A percentile compares a stretch with the other conserved stretches of the same genome.
Evolutionary conservation across 208 protist genomes (phyloP).

Genomic region (Acanthamoeba polyphaga): DNA sequence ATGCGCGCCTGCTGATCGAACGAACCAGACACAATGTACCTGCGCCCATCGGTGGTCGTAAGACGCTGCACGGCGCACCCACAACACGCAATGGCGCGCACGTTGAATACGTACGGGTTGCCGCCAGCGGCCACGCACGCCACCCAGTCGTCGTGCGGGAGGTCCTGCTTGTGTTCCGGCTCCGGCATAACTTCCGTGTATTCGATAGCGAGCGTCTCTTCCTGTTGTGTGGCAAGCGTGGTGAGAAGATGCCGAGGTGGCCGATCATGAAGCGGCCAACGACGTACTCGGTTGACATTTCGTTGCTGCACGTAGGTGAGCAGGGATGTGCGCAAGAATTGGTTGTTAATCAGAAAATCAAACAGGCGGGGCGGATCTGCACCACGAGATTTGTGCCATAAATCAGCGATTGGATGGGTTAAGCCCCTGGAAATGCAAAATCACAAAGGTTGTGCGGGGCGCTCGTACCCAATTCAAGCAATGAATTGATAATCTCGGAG

Average conservation of each 20-base stretch:
- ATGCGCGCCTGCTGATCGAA: constrained; percentile 17
- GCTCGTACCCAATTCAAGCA: constrained; percentile 10
- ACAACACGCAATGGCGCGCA: too few species aligned
- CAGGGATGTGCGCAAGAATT: constrained; percentile 64
- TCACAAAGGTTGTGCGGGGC: neutral
- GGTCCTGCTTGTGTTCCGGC: constrained; percentile 29
- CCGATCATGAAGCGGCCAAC: too few species aligned
- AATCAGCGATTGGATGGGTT: neutral
- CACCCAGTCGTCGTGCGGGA: constrained; percentile 62
- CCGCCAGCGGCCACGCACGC: constrained; percentile 30
- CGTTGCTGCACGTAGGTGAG: constrained; percentile 48
- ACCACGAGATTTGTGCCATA: neutral
- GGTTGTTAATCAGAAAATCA: constrained; percentile 59
- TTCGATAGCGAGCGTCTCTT: constrained; percentile 34
- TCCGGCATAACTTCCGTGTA: constrained; percentile 28
- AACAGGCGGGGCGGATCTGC: constrained; percentile 14
- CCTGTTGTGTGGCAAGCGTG: neutral
- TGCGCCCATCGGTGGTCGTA: neutral
- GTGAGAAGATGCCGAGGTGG: neutral
- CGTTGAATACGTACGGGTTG: neutral
- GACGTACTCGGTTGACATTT: constrained; percentile 46
- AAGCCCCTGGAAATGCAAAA: neutral
- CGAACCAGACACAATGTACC: constrained; percentile 48
- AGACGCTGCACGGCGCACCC: neutral
- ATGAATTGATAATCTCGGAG: constrained; percentile 43